Evolutionary conservation across 1,284 basidiomycete species (phyloP).

Genomic region (Pisolithus thermaeus): DNA sequence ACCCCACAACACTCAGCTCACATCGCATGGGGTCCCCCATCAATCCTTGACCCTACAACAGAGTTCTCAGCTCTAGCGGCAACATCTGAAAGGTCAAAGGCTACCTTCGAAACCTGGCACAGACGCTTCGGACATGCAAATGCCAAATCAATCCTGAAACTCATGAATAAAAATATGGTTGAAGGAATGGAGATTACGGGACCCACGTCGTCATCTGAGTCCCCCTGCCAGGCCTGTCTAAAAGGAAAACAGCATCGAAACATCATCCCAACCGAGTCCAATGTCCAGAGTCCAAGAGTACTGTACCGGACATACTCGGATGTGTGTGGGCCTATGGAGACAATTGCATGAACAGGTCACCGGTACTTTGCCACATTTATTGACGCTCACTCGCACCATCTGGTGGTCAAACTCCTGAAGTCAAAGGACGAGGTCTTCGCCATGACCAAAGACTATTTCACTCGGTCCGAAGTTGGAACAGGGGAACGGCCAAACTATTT

Average conservation of each 20-base stretch:
- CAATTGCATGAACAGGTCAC: background rate
- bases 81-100: background rate
- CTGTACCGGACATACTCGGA: constrained; percentile 2
- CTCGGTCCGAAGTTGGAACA: background rate
- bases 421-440: background rate
- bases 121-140: constrained; percentile 5
- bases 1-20: background rate
- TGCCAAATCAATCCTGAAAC: background rate
- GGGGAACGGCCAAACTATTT: constrained; percentile 2
- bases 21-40: background rate
- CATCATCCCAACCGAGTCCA: background rate
- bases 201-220: constrained; percentile 1
- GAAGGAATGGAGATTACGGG: constrained; percentile 6
- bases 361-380: constrained; percentile 7
- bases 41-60: background rate
- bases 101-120: constrained; percentile 7
- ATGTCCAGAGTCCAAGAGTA: background rate
- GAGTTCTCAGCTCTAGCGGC: background rate
- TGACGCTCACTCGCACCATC: constrained; percentile 5
- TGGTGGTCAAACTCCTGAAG: constrained; percentile 6
- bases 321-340: constrained; percentile 8
- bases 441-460: constrained; percentile 1
- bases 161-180: constrained; percentile 9
- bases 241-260: constrained; percentile 4
- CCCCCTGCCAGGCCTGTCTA: background rate